phyloP scores from a whole-genome alignment of 768 basidiomycete species.

The Tulasnella sp. region DNA sequence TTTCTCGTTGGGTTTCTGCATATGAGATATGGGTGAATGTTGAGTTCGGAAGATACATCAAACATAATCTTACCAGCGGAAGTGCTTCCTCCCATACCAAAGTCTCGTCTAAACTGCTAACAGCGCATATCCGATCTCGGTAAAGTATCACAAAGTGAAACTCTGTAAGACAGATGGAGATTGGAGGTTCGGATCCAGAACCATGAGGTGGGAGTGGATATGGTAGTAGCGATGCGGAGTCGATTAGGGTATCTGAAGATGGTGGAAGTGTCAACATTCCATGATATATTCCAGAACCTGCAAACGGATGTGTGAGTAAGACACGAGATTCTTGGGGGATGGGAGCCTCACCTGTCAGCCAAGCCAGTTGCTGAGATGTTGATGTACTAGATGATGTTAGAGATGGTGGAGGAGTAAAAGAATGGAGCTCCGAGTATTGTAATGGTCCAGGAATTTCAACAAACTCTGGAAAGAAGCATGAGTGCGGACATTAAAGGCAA shows the following conservation, averaged over 20 bases:
- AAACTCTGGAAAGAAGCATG: slow-evolving; percentile 46
- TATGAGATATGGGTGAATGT: not conserved
- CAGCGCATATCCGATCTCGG: slow-evolving; percentile 57
- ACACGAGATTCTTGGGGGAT: not conserved
- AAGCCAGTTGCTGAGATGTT: slow-evolving; percentile 63
- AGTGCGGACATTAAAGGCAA: slow-evolving; percentile 12
- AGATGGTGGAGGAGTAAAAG: slow-evolving; percentile 54
- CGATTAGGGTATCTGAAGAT: slow-evolving; percentile 58
- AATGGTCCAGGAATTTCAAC: slow-evolving; percentile 76
- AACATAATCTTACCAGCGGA: slow-evolving; percentile 47
- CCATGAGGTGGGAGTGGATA: slow-evolving; percentile 42
- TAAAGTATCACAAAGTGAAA: slow-evolving; percentile 87
- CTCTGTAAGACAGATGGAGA: slow-evolving; percentile 74
- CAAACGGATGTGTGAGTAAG: slow-evolving; percentile 3
- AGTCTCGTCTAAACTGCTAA: slow-evolving; percentile 70
- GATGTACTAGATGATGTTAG: slow-evolving; percentile 18
- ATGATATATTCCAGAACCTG: slow-evolving; percentile 82
- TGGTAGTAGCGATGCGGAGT: slow-evolving; percentile 63
- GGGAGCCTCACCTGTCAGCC: slow-evolving; percentile 66
- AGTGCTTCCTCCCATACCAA: slow-evolving; percentile 72
- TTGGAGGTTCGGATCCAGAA: slow-evolving; percentile 32
- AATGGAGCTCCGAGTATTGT: slow-evolving; percentile 64
- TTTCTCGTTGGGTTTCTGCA: slow-evolving; percentile 62
- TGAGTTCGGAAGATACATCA: not conserved
- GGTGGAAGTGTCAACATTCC: slow-evolving; percentile 55